Evolutionary conservation across 805 yeast genomes (phyloP).

Genomic region (Kodamaea laetipori): DNA sequence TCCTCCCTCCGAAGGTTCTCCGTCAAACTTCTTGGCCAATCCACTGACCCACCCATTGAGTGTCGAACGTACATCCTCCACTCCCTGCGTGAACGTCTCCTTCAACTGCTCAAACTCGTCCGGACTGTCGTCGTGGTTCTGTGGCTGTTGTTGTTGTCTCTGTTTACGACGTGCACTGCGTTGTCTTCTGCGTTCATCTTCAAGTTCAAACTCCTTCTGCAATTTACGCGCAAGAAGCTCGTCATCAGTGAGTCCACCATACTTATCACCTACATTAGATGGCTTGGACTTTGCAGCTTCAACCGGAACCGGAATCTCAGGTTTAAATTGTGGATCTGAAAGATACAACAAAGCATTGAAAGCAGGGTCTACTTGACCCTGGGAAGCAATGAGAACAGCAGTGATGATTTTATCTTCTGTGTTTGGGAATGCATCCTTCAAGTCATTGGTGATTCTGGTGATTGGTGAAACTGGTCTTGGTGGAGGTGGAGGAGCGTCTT

Average conservation of each 20-base stretch:
- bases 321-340: slow-evolving; percentile 68
- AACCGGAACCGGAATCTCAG: slow-evolving; percentile 47
- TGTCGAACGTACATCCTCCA: slow-evolving; percentile 77
- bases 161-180: slow-evolving; percentile 19
- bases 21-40: slow-evolving; percentile 53
- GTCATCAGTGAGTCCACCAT: slow-evolving; percentile 51
- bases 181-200: slow-evolving; percentile 39
- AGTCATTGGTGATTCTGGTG: slow-evolving; percentile 54
- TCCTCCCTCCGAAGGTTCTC: slow-evolving; percentile 20
- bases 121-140: slow-evolving; percentile 44
- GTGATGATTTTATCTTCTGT: slow-evolving; percentile 69
- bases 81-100: slow-evolving; percentile 68
- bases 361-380: slow-evolving; percentile 78
- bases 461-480: slow-evolving; percentile 65
- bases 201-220: slow-evolving; percentile 62
- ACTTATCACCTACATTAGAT: slow-evolving; percentile 23
- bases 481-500: slow-evolving; percentile 39
- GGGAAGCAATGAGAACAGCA: slow-evolving; percentile 83
- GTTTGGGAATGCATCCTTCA: slow-evolving; percentile 84
- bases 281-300: slow-evolving; percentile 20
- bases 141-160: slow-evolving; percentile 12
- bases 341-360: slow-evolving; percentile 82
- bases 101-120: slow-evolving; percentile 66
- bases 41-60: slow-evolving; percentile 80
- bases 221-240: slow-evolving; percentile 80